These are phyloP conservation scores for Fusarium albidum DNA, from an alignment of 2,329 filamentous ascomycete species.

Conservation along the genomic window DNA sequence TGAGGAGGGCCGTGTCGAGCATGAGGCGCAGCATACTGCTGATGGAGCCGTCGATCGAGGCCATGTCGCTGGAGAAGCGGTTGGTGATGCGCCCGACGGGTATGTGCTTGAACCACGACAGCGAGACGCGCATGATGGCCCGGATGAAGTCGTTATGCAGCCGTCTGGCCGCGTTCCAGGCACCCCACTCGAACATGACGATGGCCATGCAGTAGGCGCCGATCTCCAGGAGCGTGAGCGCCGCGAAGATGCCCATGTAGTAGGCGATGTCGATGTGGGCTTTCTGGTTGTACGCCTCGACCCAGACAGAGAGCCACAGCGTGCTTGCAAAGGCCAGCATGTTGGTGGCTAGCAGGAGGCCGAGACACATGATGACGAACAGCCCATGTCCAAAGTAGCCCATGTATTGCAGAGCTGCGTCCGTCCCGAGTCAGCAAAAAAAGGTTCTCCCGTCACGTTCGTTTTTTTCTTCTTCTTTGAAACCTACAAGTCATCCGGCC, in stretches of 20 bases:
- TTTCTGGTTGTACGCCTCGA: slow-evolving; percentile 57
- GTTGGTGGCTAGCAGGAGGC: slow-evolving; percentile 51
- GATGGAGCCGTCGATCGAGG: slow-evolving; percentile 60
- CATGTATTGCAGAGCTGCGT: slow-evolving; percentile 59
- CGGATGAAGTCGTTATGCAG: slow-evolving; percentile 62
- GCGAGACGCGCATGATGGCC: slow-evolving; percentile 60
- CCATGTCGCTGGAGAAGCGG: slow-evolving; percentile 65
- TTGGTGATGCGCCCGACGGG: slow-evolving; percentile 62
- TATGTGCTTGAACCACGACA: slow-evolving; percentile 65
- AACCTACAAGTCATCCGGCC: slow-evolving; percentile 55
- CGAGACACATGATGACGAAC: slow-evolving; percentile 51
- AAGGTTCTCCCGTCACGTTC: not conserved
- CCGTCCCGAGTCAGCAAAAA: slow-evolving; percentile 29
- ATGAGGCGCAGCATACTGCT: slow-evolving; percentile 54
- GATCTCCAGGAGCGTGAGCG: slow-evolving; percentile 53
- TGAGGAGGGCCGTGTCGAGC: slow-evolving; percentile 51
- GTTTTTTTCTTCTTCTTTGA: no score
- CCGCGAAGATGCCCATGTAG: slow-evolving; percentile 63
- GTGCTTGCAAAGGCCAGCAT: slow-evolving; percentile 52
- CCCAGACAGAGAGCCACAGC: slow-evolving; percentile 62
- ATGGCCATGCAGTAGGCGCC: slow-evolving; percentile 53
- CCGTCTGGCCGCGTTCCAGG: slow-evolving; percentile 62
- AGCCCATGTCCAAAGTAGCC: slow-evolving; percentile 56
- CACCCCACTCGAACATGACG: slow-evolving; percentile 61
- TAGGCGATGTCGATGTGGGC: slow-evolving; percentile 55